phyloP scores from a whole-genome alignment of 306 rosid species.

The Astragalus membranaceus region DNA sequence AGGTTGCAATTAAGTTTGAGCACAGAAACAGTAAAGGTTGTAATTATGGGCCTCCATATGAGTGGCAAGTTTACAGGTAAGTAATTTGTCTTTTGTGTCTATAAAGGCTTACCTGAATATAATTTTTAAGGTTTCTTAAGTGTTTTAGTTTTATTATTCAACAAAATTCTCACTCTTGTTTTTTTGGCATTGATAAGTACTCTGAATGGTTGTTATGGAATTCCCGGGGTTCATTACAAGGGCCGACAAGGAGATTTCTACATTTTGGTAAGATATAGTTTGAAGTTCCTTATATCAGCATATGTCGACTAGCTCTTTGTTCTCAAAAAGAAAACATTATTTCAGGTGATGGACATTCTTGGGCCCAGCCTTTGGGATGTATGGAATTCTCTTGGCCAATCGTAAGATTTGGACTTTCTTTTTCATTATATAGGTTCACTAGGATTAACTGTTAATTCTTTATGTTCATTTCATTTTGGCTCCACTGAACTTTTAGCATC shows the following conservation, averaged over 20 bases:
- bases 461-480: neutral
- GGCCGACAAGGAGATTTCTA: slow-evolving; percentile 96
- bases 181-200: slow-evolving; percentile 39
- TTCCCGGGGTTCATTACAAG: slow-evolving; percentile 89
- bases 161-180: slow-evolving; percentile 23
- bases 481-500: slow-evolving; percentile 19
- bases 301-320: slow-evolving; percentile 3
- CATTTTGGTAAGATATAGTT: slow-evolving; percentile 69
- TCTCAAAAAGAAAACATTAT: slow-evolving; percentile 30
- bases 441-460: neutral
- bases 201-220: slow-evolving; percentile 85
- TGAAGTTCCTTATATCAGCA: slow-evolving; percentile 10
- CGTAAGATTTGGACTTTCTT: slow-evolving; percentile 43
- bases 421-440: neutral
- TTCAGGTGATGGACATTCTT: slow-evolving; percentile 94
- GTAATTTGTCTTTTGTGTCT: slow-evolving; percentile 12
- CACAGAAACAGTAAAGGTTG: slow-evolving; percentile 95
- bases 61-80: slow-evolving; percentile 92
- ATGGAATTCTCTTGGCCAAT: slow-evolving; percentile 81
- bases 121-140: neutral
- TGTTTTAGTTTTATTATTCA: slow-evolving; percentile 6
- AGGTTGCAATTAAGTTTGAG: slow-evolving; percentile 91
- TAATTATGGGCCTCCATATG: slow-evolving; percentile 93
- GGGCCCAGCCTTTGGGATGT: slow-evolving; percentile 98
- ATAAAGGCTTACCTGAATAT: neutral